Percentiles rank a stretch among this genome's conserved stretches.
phyloP scores from a whole-genome alignment of 2,329 filamentous ascomycete genomes.

The Pseudopithomyces maydicus region DNA sequence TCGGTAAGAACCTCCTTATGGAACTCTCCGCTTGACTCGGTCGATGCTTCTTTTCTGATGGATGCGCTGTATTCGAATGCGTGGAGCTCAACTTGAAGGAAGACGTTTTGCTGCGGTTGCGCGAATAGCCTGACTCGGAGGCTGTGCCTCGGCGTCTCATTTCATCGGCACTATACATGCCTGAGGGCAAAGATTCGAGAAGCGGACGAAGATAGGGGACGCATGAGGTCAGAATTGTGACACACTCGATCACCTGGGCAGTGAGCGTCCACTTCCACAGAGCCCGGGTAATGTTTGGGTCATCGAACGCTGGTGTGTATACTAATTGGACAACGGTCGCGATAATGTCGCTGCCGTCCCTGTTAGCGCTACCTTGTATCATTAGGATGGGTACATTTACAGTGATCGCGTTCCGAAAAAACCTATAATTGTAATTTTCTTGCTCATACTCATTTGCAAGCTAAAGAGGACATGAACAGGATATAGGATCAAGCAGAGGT shows the following conservation, averaged over 20 bases:
- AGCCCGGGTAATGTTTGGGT: constrained; percentile 30
- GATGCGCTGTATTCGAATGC: constrained; percentile 14
- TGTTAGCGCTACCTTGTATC: background rate
- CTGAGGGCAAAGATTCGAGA: constrained; percentile 38
- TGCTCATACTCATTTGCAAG: constrained; percentile 40
- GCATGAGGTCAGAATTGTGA: constrained; percentile 43
- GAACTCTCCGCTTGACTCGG: constrained; percentile 24
- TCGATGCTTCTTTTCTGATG: constrained; percentile 19
- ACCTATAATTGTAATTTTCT: constrained; percentile 40
- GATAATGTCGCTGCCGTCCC: constrained; percentile 35
- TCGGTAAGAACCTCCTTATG: constrained; percentile 36
- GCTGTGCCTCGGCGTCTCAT: constrained; percentile 37
- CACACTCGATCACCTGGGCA: constrained; percentile 40
- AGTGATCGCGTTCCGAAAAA: constrained; percentile 40
- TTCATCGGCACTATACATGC: constrained; percentile 39
- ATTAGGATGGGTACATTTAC: constrained; percentile 15
- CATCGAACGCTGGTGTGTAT: constrained; percentile 34
- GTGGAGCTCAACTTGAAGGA: constrained; percentile 38
- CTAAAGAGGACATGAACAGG: constrained; percentile 41
- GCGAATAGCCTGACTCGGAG: constrained; percentile 33
- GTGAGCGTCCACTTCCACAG: constrained; percentile 44
- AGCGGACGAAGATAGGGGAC: constrained; percentile 43
- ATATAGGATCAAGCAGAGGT: constrained; percentile 38
- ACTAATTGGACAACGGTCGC: constrained; percentile 38
- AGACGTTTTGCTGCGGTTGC: constrained; percentile 25